Evolutionary conservation across 331 rosid genomes (phyloP), one percentile per base, ranked within the genome.

Genomic region (Arachis monticola): DNA sequence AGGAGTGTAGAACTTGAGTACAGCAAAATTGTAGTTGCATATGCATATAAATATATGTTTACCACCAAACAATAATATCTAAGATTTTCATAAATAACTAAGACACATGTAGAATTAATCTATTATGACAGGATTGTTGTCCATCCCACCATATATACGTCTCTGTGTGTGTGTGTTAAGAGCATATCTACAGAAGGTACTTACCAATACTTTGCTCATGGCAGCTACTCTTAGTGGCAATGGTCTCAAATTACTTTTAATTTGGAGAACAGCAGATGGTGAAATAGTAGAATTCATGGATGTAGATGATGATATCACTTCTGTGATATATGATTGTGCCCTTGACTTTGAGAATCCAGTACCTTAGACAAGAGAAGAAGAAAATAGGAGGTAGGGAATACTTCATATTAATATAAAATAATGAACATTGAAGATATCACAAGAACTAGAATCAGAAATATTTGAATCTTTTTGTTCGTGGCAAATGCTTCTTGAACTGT

Each of bases 401-500:
- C 27, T 22, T 22, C 27, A 22, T 22, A 22, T 22, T 22, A 22
- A 22, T 22, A 22, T 22, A 22, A 22, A 22, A 22, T 22, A 22
- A 22, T 22, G 27, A 22, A 22, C 27, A 22, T 22, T 0, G 27
- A 22, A 58, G 27, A 47, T 31, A 61, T 38, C 55, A 65, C 75
- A 78, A 13, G 31, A 70, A 62, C 38, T 14, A 67, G 58, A 70
- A 64, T 63, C 10, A 38, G 48, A 70, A 40, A 50, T 53, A 75
- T 73, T 38, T 42, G 58, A 64, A 92, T 95, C 96, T 76, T 87
- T 75, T 75, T 81, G 76, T 69, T 75, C 10, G 70, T 74, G 60
- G 88, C 69, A 81, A 92, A 92, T 35, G 95, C 98, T 74, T 72
- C 87, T 82, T 92, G 93, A 69, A 92, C 98, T 38, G 87, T 77